Evolutionary conservation across 768 basidiomycete genomes (phyloP).

Genomic region (Clavaria fumosa): DNA sequence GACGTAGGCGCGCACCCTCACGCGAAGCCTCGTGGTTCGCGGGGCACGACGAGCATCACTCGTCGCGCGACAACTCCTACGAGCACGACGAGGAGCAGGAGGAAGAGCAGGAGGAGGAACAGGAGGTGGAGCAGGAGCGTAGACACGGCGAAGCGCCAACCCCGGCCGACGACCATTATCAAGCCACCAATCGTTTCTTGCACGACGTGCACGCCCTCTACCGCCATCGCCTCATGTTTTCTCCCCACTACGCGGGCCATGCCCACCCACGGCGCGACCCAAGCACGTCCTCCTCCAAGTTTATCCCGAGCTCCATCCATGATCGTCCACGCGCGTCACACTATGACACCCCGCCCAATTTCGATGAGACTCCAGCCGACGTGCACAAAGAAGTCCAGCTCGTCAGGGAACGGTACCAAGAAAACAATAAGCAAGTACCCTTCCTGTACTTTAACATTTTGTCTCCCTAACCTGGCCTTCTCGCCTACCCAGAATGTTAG

Average conservation of each 20-base stretch:
- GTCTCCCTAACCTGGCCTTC: constrained; percentile 2
- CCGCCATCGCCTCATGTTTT: constrained; percentile 27
- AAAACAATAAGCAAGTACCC: constrained; percentile 38
- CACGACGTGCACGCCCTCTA: constrained; percentile 56
- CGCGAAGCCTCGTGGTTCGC: constrained; percentile 29
- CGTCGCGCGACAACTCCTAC: constrained; percentile 10
- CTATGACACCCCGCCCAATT: neutral
- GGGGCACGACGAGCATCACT: neutral
- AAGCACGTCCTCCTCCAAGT: neutral
- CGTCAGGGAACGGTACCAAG: constrained; percentile 48
- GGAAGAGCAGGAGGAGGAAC: constrained; percentile 19
- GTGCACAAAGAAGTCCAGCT: constrained; percentile 25
- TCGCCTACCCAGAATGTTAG: constrained; percentile 32
- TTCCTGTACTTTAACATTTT: constrained; percentile 4
- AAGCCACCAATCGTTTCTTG: constrained; percentile 45
- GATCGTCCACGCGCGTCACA: neutral
- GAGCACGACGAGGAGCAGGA: constrained; percentile 21
- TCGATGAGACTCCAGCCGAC: constrained; percentile 6
- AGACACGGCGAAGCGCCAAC: constrained; percentile 1
- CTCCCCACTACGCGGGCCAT: neutral
- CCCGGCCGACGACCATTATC: constrained; percentile 30
- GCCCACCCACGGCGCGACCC: neutral
- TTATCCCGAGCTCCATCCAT: constrained; percentile 1
- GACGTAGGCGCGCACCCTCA: constrained; percentile 22
- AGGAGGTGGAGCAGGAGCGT: constrained; percentile 9